phyloP scores from a whole-genome alignment of 169 alveolate species.

The Eimeria tenella region DNA sequence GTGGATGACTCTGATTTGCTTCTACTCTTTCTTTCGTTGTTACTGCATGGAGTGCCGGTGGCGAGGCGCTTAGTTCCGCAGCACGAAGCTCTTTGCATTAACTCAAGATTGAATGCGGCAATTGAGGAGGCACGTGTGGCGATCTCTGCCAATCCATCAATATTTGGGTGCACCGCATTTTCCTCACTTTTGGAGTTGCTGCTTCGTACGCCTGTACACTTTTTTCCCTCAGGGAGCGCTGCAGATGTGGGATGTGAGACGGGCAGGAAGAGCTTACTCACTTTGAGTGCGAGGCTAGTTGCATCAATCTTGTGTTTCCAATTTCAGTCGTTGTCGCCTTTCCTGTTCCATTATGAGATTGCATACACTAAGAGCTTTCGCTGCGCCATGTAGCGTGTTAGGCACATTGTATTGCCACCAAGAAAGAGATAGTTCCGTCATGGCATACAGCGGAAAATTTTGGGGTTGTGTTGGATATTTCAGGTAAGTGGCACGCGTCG shows the following conservation, averaged over 20 bases:
- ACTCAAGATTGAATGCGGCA: constrained; percentile 36
- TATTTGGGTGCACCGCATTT: constrained; percentile 73
- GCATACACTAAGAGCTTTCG: too few relatives aligned
- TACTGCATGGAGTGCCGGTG: constrained; percentile 52
- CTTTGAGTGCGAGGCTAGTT: too few relatives aligned
- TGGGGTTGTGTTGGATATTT: neutral
- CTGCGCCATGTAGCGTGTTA: too few relatives aligned
- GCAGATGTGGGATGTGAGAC: neutral
- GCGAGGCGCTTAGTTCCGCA: constrained; percentile 64
- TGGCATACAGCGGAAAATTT: neutral
- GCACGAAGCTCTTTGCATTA: constrained; percentile 34
- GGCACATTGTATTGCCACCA: too few relatives aligned
- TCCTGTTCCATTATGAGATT: too few relatives aligned
- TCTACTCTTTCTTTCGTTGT: constrained; percentile 58
- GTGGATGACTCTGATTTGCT: constrained; percentile 57
- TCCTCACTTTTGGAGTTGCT: constrained; percentile 74
- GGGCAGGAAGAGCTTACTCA: neutral
- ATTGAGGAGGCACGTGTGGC: constrained; percentile 58
- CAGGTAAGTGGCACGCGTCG: constrained; percentile 63
- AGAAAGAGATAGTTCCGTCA: neutral
- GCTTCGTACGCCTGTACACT: constrained; percentile 53
- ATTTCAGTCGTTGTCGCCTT: too few relatives aligned
- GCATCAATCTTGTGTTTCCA: too few relatives aligned
- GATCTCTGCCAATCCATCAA: constrained; percentile 52
- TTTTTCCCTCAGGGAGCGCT: neutral